Evolutionary conservation across 345 rosid species (phyloP).

Genomic region (Nephelium lappaceum): DNA sequence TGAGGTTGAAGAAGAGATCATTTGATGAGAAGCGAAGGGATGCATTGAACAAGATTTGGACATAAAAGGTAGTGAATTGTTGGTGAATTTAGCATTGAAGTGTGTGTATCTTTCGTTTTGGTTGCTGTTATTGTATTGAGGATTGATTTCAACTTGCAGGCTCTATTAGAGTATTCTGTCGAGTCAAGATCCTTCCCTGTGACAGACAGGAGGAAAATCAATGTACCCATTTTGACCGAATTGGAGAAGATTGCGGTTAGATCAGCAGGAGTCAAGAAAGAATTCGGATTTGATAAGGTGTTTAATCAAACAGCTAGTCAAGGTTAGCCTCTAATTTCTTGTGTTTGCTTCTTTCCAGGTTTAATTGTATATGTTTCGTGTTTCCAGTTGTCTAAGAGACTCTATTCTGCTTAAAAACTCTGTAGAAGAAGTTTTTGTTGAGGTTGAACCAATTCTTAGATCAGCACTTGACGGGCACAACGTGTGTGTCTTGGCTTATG

Average conservation of each 20-base stretch:
- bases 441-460: slow-evolving; percentile 79
- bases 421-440: slow-evolving; percentile 78
- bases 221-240: slow-evolving; percentile 51
- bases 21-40: slow-evolving; percentile 61
- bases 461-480: slow-evolving; percentile 93
- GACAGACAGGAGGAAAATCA: slow-evolving; percentile 47
- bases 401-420: slow-evolving; percentile 45
- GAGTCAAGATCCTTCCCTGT: slow-evolving; percentile 64
- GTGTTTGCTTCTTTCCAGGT: slow-evolving; percentile 12
- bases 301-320: slow-evolving; percentile 65
- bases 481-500: slow-evolving; percentile 88
- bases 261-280: slow-evolving; percentile 59
- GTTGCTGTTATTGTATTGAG: background rate
- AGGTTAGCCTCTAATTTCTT: slow-evolving; percentile 52
- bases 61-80: slow-evolving; percentile 57
- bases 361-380: slow-evolving; percentile 10
- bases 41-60: slow-evolving; percentile 73
- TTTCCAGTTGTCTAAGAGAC: slow-evolving; percentile 34
- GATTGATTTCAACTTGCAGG: slow-evolving; percentile 53
- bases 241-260: slow-evolving; percentile 51
- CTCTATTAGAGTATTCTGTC: slow-evolving; percentile 79
- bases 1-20: slow-evolving; percentile 62
- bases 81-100: slow-evolving; percentile 4
- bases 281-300: slow-evolving; percentile 77
- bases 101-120: slow-evolving; percentile 7